Percentiles rank a stretch among this genome's conserved stretches.
Conservation (phyloP, 2,329 filamentous ascomycete genomes). For the Alternaria atra region DNA sequence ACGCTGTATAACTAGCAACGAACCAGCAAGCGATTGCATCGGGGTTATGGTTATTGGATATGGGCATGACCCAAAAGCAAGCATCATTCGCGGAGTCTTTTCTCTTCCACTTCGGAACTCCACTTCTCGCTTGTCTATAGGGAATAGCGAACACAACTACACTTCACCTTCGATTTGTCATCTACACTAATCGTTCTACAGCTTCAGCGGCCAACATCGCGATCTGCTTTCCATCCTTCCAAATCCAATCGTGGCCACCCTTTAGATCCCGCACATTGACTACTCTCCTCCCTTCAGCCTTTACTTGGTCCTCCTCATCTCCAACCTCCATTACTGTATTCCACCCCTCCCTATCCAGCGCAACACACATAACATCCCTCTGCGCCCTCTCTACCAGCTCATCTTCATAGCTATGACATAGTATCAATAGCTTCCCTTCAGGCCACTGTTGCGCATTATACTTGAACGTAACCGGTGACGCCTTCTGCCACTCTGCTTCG, state of each 20-base stretch:
- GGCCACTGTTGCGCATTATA: constrained; percentile 55
- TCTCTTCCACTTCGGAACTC: constrained; percentile 22
- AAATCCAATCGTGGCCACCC: constrained; percentile 71
- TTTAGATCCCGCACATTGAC: constrained; percentile 58
- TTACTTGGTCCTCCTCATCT: constrained; percentile 36
- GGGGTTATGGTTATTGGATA: constrained; percentile 28
- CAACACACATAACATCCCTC: constrained; percentile 64
- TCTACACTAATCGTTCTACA: constrained; percentile 26
- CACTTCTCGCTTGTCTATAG: constrained; percentile 25
- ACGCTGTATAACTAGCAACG: constrained; percentile 43
- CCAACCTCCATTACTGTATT: constrained; percentile 38
- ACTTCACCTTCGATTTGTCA: background rate
- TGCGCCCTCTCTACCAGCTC: constrained; percentile 65
- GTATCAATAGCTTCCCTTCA: constrained; percentile 50
- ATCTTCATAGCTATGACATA: constrained; percentile 59
- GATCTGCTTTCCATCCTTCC: constrained; percentile 67
- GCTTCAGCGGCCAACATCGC: constrained; percentile 54
- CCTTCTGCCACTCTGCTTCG: constrained; percentile 35
- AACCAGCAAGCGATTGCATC: constrained; percentile 31
- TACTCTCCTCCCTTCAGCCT: constrained; percentile 37
- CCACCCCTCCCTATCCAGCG: constrained; percentile 58
- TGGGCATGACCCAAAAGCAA: constrained; percentile 22
- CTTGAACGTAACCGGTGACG: constrained; percentile 61
- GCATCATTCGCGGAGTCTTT: constrained; percentile 21
- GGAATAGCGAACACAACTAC: constrained; percentile 6